Conservation (phyloP, 1,139 yeast genomes). For the Pichia sp. region DNA sequence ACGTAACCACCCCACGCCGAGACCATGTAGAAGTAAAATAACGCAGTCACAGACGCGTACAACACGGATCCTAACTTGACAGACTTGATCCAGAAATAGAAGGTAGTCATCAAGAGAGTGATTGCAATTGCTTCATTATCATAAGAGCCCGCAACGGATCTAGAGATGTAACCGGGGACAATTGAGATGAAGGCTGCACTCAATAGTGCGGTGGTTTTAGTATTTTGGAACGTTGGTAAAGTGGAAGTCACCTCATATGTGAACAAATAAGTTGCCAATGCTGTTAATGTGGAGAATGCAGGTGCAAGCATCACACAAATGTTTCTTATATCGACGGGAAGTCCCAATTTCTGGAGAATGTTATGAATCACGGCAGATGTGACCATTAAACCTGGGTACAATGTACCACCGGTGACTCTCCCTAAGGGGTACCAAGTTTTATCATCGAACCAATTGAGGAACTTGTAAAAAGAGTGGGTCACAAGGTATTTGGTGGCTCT, state of each 20-base stretch:
- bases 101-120: constrained; percentile 90
- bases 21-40: constrained; percentile 96
- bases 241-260: constrained; percentile 88
- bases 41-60: constrained; percentile 78
- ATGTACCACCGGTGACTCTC: constrained; percentile 97
- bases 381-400: constrained; percentile 98
- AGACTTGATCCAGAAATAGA: constrained; percentile 93
- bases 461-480: constrained; percentile 76
- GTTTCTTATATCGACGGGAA: constrained; percentile 92
- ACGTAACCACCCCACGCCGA: constrained; percentile 99
- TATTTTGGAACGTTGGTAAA: constrained; percentile 18
- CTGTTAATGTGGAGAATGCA: constrained; percentile 90
- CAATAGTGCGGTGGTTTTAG: constrained; percentile 69
- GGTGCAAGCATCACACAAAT: constrained; percentile 96
- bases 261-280: constrained; percentile 83
- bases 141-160: constrained; percentile 98
- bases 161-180: constrained; percentile 97
- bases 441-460: constrained; percentile 97
- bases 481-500: constrained; percentile 91
- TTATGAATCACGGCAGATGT: constrained; percentile 90
- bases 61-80: constrained; percentile 85
- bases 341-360: constrained; percentile 52
- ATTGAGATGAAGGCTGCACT: constrained; percentile 96
- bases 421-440: constrained; percentile 99
- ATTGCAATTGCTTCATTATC: constrained; percentile 99